Percentiles rank a stretch among this genome's conserved stretches.
Evolutionary conservation across 2,329 filamentous ascomycete species (phyloP).

Genomic region (Cercospora canescens): DNA sequence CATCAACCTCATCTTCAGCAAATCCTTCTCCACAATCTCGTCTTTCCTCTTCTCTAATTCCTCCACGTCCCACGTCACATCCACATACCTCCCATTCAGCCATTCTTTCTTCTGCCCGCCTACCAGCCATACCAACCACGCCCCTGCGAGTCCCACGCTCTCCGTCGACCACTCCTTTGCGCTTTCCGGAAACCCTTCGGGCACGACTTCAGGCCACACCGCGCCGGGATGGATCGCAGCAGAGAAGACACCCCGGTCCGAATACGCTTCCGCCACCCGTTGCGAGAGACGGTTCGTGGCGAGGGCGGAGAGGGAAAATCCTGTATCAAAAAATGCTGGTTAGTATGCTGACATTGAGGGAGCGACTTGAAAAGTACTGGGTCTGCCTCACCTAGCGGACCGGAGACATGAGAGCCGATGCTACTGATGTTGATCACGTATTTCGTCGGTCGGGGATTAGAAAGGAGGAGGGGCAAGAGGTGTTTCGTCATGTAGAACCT

Average conservation of each 20-base stretch:
- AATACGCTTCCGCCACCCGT: conserved; percentile 36
- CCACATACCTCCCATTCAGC: conserved; percentile 40
- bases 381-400: conserved; percentile 28
- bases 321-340: no score
- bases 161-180: conserved; percentile 25
- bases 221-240: conserved; percentile 37
- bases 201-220: conserved; percentile 33
- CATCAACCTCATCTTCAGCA: conserved; percentile 35
- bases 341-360: no score
- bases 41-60: conserved; percentile 36
- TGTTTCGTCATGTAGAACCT: conserved; percentile 22
- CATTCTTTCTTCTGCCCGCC: conserved; percentile 36
- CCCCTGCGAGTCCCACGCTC: conserved; percentile 29
- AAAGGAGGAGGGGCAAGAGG: conserved; percentile 21
- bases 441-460: not conserved
- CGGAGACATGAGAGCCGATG: conserved; percentile 33
- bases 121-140: conserved; percentile 33
- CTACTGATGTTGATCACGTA: conserved; percentile 35
- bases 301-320: conserved; percentile 37
- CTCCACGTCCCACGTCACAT: conserved; percentile 41
- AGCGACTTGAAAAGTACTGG: no score
- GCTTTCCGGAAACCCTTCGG: conserved; percentile 33
- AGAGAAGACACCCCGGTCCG: conserved; percentile 26
- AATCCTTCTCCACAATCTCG: conserved; percentile 36
- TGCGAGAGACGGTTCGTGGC: conserved; percentile 37